phyloP scores from a whole-genome alignment of 179 eudicot species.

The Patellifolia procumbens region DNA sequence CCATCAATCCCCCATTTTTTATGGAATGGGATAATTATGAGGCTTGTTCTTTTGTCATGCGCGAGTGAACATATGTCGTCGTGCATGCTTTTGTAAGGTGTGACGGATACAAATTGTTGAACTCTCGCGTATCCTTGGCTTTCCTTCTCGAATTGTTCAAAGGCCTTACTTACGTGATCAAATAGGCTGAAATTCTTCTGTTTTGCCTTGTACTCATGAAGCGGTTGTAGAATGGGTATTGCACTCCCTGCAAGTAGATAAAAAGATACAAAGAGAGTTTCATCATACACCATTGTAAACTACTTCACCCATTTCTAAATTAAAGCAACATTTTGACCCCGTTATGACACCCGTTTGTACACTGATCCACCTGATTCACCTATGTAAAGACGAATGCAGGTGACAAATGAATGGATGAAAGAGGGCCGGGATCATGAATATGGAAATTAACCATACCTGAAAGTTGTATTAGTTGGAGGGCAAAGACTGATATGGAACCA shows the following conservation, averaged over 20 bases:
- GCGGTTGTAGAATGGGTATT: slow-evolving; percentile 38
- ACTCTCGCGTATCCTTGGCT: slow-evolving; percentile 29
- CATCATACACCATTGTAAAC: no score
- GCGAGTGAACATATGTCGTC: slow-evolving; percentile 42
- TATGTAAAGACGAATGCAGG: no score
- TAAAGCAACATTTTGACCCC: no score
- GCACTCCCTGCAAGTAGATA: slow-evolving; percentile 37
- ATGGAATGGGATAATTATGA: slow-evolving; percentile 46
- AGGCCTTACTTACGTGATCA: slow-evolving; percentile 36
- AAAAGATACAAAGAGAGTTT: no score
- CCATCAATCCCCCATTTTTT: slow-evolving; percentile 35
- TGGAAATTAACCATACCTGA: no score
- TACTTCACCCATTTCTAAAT: no score
- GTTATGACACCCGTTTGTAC: no score
- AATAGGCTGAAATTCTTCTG: not conserved
- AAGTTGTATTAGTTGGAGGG: slow-evolving; percentile 29
- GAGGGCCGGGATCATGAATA: no score
- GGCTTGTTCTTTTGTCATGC: slow-evolving; percentile 36
- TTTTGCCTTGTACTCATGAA: slow-evolving; percentile 26
- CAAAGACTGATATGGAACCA: slow-evolving; percentile 6
- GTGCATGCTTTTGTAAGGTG: slow-evolving; percentile 44
- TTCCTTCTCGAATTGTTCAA: slow-evolving; percentile 27
- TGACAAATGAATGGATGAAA: no score
- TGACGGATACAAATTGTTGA: slow-evolving; percentile 39
- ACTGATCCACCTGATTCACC: no score